Evolutionary conservation across 176 grass and related monocot species (phyloP).

Genomic region (Bolboschoenus planiculmis): DNA sequence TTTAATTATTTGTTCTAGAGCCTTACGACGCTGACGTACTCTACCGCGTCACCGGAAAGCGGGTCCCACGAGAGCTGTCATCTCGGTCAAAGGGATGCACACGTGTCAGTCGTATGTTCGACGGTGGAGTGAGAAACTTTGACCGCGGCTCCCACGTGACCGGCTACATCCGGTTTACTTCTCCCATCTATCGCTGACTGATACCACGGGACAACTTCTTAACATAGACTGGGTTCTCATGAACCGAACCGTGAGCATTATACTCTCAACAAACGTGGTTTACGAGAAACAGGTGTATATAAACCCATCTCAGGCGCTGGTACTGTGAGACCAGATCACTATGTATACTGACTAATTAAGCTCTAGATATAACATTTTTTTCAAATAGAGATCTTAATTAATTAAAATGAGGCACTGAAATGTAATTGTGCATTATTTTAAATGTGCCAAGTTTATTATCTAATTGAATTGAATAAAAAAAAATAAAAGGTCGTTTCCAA

Average conservation of each 20-base stretch:
- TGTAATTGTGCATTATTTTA: neutral
- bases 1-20: slow-evolving; percentile 12
- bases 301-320: neutral
- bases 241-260: neutral
- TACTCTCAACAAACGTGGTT: neutral
- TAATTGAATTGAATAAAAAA: slow-evolving; percentile 21
- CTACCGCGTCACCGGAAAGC: neutral
- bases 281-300: neutral
- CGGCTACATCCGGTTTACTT: slow-evolving; percentile 33
- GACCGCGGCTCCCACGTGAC: slow-evolving; percentile 23
- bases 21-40: neutral
- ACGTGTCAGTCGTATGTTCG: slow-evolving; percentile 23
- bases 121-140: slow-evolving; percentile 32
- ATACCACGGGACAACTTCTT: neutral
- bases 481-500: slow-evolving; percentile 17
- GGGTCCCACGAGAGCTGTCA: neutral
- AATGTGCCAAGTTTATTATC: neutral
- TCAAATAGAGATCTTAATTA: neutral
- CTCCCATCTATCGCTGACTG: slow-evolving; percentile 42
- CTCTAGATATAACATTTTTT: neutral
- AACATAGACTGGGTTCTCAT: neutral
- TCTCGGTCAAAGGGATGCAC: slow-evolving; percentile 24
- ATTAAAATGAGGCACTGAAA: neutral
- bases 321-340: neutral
- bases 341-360: neutral